Evolutionary conservation across 352 stramenopile species (phyloP).

Genomic region (Phytophthora parvispora): DNA sequence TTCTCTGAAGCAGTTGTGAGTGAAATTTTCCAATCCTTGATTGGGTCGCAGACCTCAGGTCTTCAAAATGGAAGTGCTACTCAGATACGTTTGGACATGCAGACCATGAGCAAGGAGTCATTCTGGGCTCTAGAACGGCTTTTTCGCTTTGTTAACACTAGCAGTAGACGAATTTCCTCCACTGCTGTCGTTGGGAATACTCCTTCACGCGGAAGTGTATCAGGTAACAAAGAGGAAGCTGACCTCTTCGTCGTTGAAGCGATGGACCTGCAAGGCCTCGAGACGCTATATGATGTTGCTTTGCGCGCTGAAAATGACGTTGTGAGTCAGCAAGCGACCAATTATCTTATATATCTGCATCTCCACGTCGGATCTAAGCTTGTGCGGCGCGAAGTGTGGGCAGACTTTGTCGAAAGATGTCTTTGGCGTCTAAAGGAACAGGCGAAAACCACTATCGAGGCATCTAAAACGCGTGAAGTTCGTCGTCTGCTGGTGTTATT

Average conservation of each 20-base stretch:
- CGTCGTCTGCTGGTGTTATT: constrained; percentile 71
- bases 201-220: constrained; percentile 15
- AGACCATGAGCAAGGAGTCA: constrained; percentile 58
- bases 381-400: constrained; percentile 75
- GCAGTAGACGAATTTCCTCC: constrained; percentile 46
- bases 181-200: constrained; percentile 33
- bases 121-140: constrained; percentile 70
- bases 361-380: constrained; percentile 79
- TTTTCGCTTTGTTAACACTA: constrained; percentile 76
- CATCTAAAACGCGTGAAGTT: constrained; percentile 41
- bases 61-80: constrained; percentile 12
- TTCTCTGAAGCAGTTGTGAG: constrained; percentile 59
- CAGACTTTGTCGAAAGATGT: constrained; percentile 66
- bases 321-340: constrained; percentile 63
- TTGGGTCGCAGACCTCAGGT: constrained; percentile 25
- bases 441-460: constrained; percentile 31
- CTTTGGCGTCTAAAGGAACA: constrained; percentile 53
- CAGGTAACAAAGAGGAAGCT: constrained; percentile 21
- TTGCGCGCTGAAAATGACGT: constrained; percentile 45
- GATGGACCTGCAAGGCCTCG: constrained; percentile 67
- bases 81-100: constrained; percentile 58
- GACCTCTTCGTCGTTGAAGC: constrained; percentile 66
- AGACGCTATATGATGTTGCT: constrained; percentile 66
- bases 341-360: constrained; percentile 81
- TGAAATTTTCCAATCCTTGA: constrained; percentile 64